phyloP scores from a whole-genome alignment of 163 green algal genomes.

The Dunaliella salina region DNA sequence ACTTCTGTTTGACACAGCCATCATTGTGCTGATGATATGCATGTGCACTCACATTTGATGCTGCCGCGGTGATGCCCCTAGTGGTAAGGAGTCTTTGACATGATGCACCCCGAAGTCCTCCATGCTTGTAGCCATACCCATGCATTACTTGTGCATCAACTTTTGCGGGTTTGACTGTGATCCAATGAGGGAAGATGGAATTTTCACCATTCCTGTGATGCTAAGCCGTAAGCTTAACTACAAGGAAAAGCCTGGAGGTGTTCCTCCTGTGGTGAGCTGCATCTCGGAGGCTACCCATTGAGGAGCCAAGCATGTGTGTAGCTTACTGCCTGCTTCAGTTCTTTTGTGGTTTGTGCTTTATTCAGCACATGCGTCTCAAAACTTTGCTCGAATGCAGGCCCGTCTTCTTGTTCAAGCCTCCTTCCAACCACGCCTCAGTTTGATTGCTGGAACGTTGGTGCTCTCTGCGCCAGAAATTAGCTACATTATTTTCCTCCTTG shows the following conservation, averaged over 20 bases:
- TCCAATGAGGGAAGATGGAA: too few relatives aligned
- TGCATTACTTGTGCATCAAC: not conserved
- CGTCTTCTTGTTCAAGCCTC: not conserved
- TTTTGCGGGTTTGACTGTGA: too few relatives aligned
- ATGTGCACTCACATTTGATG: not conserved
- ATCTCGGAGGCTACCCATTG: not conserved
- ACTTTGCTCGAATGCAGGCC: too few relatives aligned
- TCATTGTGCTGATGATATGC: not conserved
- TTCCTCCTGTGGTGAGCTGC: not conserved
- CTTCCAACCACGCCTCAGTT: not conserved
- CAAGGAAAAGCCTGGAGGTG: too few relatives aligned
- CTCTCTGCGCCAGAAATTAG: not conserved
- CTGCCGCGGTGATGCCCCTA: not conserved
- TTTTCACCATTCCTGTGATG: too few relatives aligned
- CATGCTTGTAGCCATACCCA: not conserved
- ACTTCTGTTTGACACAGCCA: not conserved
- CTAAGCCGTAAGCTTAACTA: not conserved
- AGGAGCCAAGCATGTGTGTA: not conserved
- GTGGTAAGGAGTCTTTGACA: not conserved
- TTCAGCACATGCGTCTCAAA: too few relatives aligned
- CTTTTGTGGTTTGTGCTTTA: not conserved
- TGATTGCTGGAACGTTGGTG: not conserved
- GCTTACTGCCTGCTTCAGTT: not conserved
- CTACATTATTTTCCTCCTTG: not conserved
- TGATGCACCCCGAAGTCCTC: not conserved